Evolutionary conservation across 352 stramenopile species (phyloP), one percentile per base, ranked within the genome.

Genomic region (Pythium sukuiense): DNA sequence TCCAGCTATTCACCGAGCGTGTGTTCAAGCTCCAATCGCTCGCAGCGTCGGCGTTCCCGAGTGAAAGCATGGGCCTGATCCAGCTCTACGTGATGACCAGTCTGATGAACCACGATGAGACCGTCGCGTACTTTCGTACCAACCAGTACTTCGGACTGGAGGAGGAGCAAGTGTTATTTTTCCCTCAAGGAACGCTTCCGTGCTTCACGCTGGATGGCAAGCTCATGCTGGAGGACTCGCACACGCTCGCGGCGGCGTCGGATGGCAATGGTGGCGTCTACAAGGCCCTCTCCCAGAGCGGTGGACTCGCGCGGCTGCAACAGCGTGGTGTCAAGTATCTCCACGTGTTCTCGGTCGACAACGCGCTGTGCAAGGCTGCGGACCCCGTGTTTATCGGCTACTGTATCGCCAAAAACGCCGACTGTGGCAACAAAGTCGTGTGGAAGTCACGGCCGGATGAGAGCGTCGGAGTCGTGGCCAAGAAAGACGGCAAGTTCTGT

Each of bases 201-300:
- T 99, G 95, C 74, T 91, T 99, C 62, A 96, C 85, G 7, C 63
- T 78, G 14, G 87, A 98, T 6, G 96, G 97, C 16, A 99, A 99
- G 71, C 88, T 99, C 48, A 97, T 99, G 73, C 80, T 99, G 12
- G 95, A 99, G 76, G 89, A 77, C 61, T 49, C 72, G 1, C 74
- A 76, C 57, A 81, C 74, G 32, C 62, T 99, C 1, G 90, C 97
- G 6, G 86, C 95, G 33, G 96, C 97, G 13, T 98, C 98, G 0
- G 95, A 99, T 76, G 98, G 97, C n/a, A 99, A 99, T 76, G 97
- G 98, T 20, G 97, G 97, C 13, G 82, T 97, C 35, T 99, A 99
- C 76, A 87, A 89, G 55, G 92, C 97, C 30, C 74, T 99, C 35
- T 71, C 89, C 20, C 80, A 81, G n/a, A 96, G 83, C 46, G 97